Base-by-base conservation (phyloP, 805 yeast species). In the Metschnikowia colocasiae region DNA sequence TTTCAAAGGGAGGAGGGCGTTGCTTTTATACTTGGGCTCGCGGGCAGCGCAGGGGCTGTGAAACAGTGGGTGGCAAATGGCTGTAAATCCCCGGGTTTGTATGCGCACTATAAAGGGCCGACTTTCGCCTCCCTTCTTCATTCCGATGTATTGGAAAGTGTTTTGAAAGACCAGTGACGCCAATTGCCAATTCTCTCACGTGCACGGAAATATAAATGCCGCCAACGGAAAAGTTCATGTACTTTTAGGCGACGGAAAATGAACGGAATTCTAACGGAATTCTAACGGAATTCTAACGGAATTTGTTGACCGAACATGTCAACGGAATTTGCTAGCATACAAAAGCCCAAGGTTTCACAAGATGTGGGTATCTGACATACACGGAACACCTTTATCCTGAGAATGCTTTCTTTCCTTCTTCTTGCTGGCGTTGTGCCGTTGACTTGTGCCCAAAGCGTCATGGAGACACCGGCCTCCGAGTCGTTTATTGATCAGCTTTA, bases 401-500 rank as follows among this genome's bases (percentile, higher is more conserved):
- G 3, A 10, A 38, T 38, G 42, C 18, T 27, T 18, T 6, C 25
- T 7, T 12, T 22, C 18, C 18, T 19, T 6, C 22, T 38, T 13
- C 3, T 38, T 19, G 33, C 42, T 26, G 16, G 10, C 12, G 10
- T 27, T 5, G 25, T 38, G 42, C 33, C 39, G n/a, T 20, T 20
- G 33, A 20, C 25, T n/a, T 38, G 19, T 12, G 42, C 33, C 13
- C 42, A 38, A 19, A 27, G 25, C 16, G 33, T 38, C 15, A 27
- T 38, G 32, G 27, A 40, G 22, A 29, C 20, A 4, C 35, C 35
- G 8, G 6, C 3, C 19, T 5, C 43, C n/a, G 43, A 46, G 12
- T 51, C 55, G 26, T 45, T 51, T 30, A 44, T 52, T 9, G 58
- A 54, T 45, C 52, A 53, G 34, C 46, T 54, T 13, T 54, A 54